Percentiles rank a stretch among this genome's conserved stretches.
phyloP scores from a whole-genome alignment of 164 flowering plant genomes.

The Saururus chinensis region DNA sequence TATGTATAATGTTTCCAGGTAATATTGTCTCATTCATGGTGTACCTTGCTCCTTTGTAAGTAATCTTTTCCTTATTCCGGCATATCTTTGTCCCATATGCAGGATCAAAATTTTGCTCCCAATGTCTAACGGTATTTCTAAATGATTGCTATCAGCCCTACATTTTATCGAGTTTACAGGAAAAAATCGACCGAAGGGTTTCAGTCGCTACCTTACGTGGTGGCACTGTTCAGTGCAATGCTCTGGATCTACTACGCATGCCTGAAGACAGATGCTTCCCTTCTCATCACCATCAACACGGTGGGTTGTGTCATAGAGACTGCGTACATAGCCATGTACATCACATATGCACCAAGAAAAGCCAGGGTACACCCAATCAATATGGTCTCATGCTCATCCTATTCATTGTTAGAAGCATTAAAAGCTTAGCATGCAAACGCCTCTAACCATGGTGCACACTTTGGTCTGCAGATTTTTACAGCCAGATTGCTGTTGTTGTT shows the following conservation, averaged over 20 bases:
- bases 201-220: constrained; percentile 47
- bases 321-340: constrained; percentile 25
- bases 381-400: neutral
- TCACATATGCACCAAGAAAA: constrained; percentile 30
- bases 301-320: constrained; percentile 33
- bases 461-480: constrained; percentile 32
- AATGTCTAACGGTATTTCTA: neutral
- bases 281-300: constrained; percentile 47
- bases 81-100: neutral
- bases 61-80: neutral
- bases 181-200: constrained; percentile 49
- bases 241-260: constrained; percentile 55
- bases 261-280: constrained; percentile 22
- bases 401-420: neutral
- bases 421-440: neutral
- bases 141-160: constrained; percentile 30
- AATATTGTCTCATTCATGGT: constrained; percentile 41
- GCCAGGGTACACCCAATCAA: constrained; percentile 22
- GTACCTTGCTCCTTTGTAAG: constrained; percentile 51
- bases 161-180: constrained; percentile 37
- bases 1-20: constrained; percentile 14
- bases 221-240: constrained; percentile 48
- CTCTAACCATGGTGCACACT: no score
- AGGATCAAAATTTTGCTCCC: neutral
- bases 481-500: constrained; percentile 35